Base-by-base conservation (phyloP, 2,329 filamentous ascomycete genomes). In the Xylariaceae sp. region DNA sequence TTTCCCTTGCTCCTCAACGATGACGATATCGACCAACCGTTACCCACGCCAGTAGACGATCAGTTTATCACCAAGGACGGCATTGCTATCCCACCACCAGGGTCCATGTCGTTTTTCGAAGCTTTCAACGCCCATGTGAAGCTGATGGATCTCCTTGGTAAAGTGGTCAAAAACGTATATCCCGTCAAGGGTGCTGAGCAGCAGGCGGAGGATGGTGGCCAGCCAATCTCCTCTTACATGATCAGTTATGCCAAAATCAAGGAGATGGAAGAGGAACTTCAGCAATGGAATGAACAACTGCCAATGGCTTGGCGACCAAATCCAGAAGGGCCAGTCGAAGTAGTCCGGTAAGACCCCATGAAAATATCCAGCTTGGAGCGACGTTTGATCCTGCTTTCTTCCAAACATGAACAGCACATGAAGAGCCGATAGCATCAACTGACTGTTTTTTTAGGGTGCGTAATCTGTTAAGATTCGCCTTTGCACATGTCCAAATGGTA, bases 401-500 rank as follows among this genome's bases (percentile, higher is more conserved):
- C n/a, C n/a, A 17, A 32, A 7, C 16, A 8, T 13, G 30, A 32
- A 6, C 6, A 6, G 13, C 30, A 6, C 30, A 32, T 8, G 6
- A 7, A 8, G 15, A 32, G 30, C 15, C 13, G 24, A 38, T 16
- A 31, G 30, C 9, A 18, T 26, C 8, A 30, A 32, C 57, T 60
- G 45, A 61, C 26, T 30, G 17, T 11, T 39, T 32, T 30, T 26
- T 34, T 39, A 78, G 76, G 9, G 73, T 81, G n/a, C 86, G 88
- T 45, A 87, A 89, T 48, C 69, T 90, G 18, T 69, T 93, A 16
- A 76, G 87, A 28, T 83, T 93, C 63, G 79, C 83, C n/a, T 91
- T 87, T 59, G 85, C 85, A 2, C 86, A 91, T 55, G 85, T 89
- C 4, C 87, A 91, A 57, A 82, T 93, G 61, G 81, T 93, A 56